Evolutionary conservation across 495 filamentous ascomycete genomes (phyloP).

Genomic region (Emericellopsis terricola): DNA sequence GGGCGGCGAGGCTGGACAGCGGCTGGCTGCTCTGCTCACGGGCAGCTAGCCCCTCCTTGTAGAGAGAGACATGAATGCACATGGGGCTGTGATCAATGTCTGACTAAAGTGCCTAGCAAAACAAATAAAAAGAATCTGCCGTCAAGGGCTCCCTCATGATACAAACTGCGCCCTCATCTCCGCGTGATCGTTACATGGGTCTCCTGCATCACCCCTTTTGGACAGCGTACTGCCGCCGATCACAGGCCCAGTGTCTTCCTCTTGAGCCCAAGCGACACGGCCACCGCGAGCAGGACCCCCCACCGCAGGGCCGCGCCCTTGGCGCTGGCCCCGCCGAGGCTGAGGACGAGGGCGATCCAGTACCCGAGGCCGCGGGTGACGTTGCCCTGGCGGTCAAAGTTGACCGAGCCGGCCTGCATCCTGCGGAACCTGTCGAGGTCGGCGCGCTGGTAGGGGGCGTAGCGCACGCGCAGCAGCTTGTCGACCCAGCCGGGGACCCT

Average conservation of each 20-base stretch:
- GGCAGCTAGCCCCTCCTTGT: background rate
- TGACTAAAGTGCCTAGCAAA: too few species aligned
- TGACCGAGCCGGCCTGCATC: constrained; percentile 41
- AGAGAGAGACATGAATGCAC: background rate
- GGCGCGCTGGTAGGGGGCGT: constrained; percentile 48
- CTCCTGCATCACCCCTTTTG: too few species aligned
- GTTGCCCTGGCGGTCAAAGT: constrained; percentile 68
- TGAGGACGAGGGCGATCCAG: constrained; percentile 24
- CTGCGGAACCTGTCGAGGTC: constrained; percentile 37
- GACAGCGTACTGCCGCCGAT: too few species aligned
- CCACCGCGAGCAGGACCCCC: constrained; percentile 16
- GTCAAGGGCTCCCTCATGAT: too few species aligned
- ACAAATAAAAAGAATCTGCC: too few species aligned
- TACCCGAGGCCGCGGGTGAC: constrained; percentile 30
- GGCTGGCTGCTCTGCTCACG: constrained; percentile 39
- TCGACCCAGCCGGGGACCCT: constrained; percentile 73
- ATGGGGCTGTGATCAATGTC: too few species aligned
- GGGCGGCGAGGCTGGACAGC: constrained; percentile 51
- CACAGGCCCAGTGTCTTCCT: background rate
- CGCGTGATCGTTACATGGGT: too few species aligned
- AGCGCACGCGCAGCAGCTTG: constrained; percentile 50
- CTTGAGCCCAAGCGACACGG: constrained; percentile 2
- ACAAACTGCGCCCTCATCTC: too few species aligned
- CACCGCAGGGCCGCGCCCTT: constrained; percentile 32
- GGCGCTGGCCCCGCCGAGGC: constrained; percentile 23